These are phyloP conservation scores for Xylaria sp. DNA, from an alignment of 495 filamentous ascomycete genomes.

Conservation along the genomic window DNA sequence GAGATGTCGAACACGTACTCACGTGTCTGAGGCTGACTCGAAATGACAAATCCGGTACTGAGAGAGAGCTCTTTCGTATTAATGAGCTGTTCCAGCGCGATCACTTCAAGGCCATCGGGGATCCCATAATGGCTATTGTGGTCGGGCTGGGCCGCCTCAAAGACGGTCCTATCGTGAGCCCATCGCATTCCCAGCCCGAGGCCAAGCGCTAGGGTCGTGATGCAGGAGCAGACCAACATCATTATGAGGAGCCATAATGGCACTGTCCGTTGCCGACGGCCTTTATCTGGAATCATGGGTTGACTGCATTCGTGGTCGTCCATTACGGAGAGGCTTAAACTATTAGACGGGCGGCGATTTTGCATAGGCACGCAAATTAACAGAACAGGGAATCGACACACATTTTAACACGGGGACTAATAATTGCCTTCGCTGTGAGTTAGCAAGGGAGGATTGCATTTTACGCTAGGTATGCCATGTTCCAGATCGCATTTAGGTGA, in stretches of 20 bases:
- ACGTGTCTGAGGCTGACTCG: slow-evolving; percentile 23
- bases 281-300: neutral
- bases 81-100: slow-evolving; percentile 32
- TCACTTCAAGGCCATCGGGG: slow-evolving; percentile 23
- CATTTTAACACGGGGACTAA: neutral
- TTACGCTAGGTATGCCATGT: slow-evolving; percentile 32
- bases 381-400: neutral
- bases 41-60: slow-evolving; percentile 31
- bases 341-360: slow-evolving; percentile 26
- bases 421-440: neutral
- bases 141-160: neutral
- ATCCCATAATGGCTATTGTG: slow-evolving; percentile 27
- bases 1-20: slow-evolving; percentile 42
- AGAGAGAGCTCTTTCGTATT: slow-evolving; percentile 39
- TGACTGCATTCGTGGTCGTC: slow-evolving; percentile 27
- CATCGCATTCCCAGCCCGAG: slow-evolving; percentile 34
- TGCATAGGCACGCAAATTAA: slow-evolving; percentile 24
- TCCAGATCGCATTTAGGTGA: slow-evolving; percentile 27
- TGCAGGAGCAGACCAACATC: slow-evolving; percentile 29
- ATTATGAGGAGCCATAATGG: slow-evolving; percentile 31
- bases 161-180: slow-evolving; percentile 16
- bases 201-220: slow-evolving; percentile 29
- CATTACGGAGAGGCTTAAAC: slow-evolving; percentile 27
- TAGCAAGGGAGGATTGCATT: slow-evolving; percentile 30
- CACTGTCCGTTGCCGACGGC: slow-evolving; percentile 21